These are phyloP conservation scores for Retiboletus flavoniger DNA, from an alignment of 1,284 basidiomycete species.

Conservation along the genomic window DNA sequence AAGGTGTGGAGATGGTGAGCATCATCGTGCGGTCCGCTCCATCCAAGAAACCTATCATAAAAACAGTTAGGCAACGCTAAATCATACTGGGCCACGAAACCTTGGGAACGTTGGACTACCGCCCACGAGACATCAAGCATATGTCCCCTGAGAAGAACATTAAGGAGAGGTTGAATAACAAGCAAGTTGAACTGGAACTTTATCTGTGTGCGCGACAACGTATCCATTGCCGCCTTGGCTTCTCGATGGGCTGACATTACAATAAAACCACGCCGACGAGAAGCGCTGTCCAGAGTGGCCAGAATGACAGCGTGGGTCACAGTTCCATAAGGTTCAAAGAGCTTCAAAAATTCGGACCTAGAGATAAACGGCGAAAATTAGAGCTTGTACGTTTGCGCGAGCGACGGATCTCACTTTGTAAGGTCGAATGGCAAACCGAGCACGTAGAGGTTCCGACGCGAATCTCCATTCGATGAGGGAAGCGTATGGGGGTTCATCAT, in stretches of 20 bases:
- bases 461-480: constrained; percentile 44
- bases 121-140: constrained; percentile 77
- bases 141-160: constrained; percentile 50
- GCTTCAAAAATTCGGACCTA: constrained; percentile 58
- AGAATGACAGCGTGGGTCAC: constrained; percentile 74
- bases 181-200: constrained; percentile 38
- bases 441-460: constrained; percentile 75
- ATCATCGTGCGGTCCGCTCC: constrained; percentile 72
- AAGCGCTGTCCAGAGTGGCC: constrained; percentile 76
- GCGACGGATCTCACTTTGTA: constrained; percentile 52
- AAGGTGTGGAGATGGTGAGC: constrained; percentile 45
- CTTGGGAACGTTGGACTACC: constrained; percentile 77
- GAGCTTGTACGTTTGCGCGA: neutral
- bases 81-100: constrained; percentile 34
- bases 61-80: constrained; percentile 7
- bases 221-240: constrained; percentile 63
- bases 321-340: constrained; percentile 62
- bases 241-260: constrained; percentile 73
- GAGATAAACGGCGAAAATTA: neutral
- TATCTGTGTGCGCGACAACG: constrained; percentile 63
- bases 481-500: constrained; percentile 9
- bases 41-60: constrained; percentile 62
- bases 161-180: neutral
- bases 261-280: constrained; percentile 73
- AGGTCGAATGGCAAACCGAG: constrained; percentile 75